Evolutionary conservation across 345 rosid species (phyloP), one percentile per base, ranked within the genome.

Genomic region (Aquilaria sinensis): DNA sequence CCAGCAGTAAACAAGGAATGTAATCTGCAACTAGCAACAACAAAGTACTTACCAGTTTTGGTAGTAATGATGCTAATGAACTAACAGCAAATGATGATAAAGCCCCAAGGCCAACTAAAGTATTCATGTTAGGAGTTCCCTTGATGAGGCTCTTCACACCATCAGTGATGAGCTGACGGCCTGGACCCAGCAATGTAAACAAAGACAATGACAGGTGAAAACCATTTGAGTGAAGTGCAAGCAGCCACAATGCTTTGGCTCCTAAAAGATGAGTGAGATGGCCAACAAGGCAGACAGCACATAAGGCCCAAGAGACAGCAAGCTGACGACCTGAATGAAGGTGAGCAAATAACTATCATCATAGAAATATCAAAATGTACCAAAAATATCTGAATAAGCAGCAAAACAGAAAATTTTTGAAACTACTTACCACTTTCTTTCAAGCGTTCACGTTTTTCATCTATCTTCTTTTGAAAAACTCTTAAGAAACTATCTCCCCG

Each of bases 81-180:
- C 98, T 92, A 74, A 89, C 96, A 59, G 80, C 62, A 83, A 92
- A 92, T 32, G 98, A 92, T 55, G 98, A 92, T 74, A 92, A 74
- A 30, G 96, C 98, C 72, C 98, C 96, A 55, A 92, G 93, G 75
- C 98, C 96, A 74, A 92, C 98, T 71, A 92, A 75, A 47, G 96
- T 89, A 71, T 89, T 92, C 98, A 92, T 92, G 76, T 89, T 92
- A 62, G 98, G 96, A 71, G 84, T 72, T 58, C 96, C 96, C 69
- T 75, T 92, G 31, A 85, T 60, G 62, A 92, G 96, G 74, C 85
- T 89, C 74, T 84, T 92, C 65, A 83, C 56, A 29, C 98, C 96
- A 67, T 92, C 96, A 70, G 87, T 65, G 67, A 92, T 85, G 67
- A 92, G 88, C 70, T 81, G 85, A 37, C 91, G 89, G 12, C 98